Evolutionary conservation across 1,139 yeast genomes (phyloP), one percentile per base, ranked within the genome.

Genomic region (Magnusiomyces fungicola): DNA sequence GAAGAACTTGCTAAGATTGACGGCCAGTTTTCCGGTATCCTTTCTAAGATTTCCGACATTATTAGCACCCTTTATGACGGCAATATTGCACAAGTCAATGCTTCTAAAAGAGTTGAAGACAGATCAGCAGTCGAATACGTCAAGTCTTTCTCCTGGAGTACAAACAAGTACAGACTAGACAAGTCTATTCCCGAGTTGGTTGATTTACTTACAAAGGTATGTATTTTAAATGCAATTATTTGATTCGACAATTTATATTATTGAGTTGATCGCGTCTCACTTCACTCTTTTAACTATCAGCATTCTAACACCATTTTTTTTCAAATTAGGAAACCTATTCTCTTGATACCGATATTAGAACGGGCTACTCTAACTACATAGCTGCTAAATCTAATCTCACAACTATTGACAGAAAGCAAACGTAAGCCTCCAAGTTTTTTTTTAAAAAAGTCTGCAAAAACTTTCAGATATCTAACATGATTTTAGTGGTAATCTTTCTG

Each of bases 371-470:
- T 59, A 74, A 72, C 55, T 92, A 88, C 69, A 85, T 80, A 60
- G 75, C 80, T 44, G 96, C 97, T 46, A 87, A 83, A 68, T 79
- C 95, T 42, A 86, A 83, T 62, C 75, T 89, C 56, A 76, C 81
- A 46, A 89, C 96, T 12, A 94, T 95, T 30, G 96, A 92, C 67
- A 79, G 97, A 61, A 89, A 89, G 69, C 87, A 84, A 65, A 85
- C 84, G 53, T 50, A 42, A 44, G 53, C 18, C 18, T 55, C 52
- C 34, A 24, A 50, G 45, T 23, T 30, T 16, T n/a, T 33, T 29
- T 40, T 49, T 12, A 22, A 18, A 22, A 14, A 25, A 7, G 25
- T 18, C 24, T 45, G 9, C 33, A 23, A 10, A 22, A 33, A 43
- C 36, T 36, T 34, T 23, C 16, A 33, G n/a, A n/a, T 16, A 14